Evolutionary conservation across 176 grass and related monocot species (phyloP), one percentile per base, ranked within the genome.

Genomic region (Secale cereale): DNA sequence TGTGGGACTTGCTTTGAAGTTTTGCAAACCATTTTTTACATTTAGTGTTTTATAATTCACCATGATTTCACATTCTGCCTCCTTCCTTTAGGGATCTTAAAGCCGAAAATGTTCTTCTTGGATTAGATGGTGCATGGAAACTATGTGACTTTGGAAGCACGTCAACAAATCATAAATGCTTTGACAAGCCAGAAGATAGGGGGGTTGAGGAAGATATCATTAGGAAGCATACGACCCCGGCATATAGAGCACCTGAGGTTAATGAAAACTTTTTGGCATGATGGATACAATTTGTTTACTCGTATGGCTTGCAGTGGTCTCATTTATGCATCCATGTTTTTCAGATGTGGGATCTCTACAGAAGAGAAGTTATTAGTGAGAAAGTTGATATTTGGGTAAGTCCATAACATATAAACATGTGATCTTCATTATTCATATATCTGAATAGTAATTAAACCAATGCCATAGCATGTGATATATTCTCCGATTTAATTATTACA

Each of bases 331-430:
- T 83, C 65, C 79, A 23, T 73, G 40, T 59, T 87, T 88, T 90
- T 60, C 89, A 97, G 94, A 97, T 97, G 91, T 97, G 94, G 91
- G 94, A 97, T 91, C 87, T 97, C 28, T 97, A 94, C 70, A 94
- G 91, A 86, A 97, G 73, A 87, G 94, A 97, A 82, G 85, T 97
- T 81, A 92, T 97, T 80, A 90, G 89, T 23, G 94, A 97, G 74
- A 97, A 97, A 65, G 94, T 94, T 1, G 94, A 97, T 54, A 92
- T 97, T 78, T 97, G 91, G 94, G 89, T 97, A 86, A 82, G 85
- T 72, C 59, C 36, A 37, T 67, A 85, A 30, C 29, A 85, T 81
- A 62, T 76, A 28, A 76, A 56, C 10, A 80, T 48, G 37, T n/a
- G 22, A 19, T 28, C 25, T 84, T 84, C 71, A 84, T 10, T 15